Evolutionary conservation across 768 basidiomycete genomes (phyloP).

Genomic region (Lactarius sanguifluus): DNA sequence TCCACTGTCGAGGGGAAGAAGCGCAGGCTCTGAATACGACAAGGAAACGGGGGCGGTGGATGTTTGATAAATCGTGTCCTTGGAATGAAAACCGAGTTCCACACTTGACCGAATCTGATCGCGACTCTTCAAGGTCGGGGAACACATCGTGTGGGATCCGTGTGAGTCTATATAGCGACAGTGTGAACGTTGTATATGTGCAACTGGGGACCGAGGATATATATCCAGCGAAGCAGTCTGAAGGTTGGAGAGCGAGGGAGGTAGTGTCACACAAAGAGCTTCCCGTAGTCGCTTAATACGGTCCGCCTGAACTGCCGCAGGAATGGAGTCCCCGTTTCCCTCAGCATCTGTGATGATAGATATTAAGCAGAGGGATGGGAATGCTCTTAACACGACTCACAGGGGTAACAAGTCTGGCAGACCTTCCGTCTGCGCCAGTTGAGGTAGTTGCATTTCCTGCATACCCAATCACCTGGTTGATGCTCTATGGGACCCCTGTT

Average conservation of each 20-base stretch:
- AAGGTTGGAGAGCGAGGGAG: constrained; percentile 9
- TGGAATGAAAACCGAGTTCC: constrained; percentile 49
- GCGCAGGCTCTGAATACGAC: constrained; percentile 34
- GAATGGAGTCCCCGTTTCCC: constrained; percentile 86
- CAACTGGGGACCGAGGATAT: constrained; percentile 4
- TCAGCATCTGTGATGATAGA: constrained; percentile 60
- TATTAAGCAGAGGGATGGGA: constrained; percentile 12
- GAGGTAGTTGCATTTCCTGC: constrained; percentile 80
- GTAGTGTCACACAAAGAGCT: constrained; percentile 45
- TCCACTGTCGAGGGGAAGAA: constrained; percentile 31
- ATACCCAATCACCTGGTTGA: constrained; percentile 60
- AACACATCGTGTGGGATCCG: constrained; percentile 3
- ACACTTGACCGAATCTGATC: constrained; percentile 36
- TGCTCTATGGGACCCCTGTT: constrained; percentile 87
- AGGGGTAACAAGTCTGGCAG: constrained; percentile 86
- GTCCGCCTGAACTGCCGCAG: constrained; percentile 80
- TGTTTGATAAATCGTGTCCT: constrained; percentile 69
- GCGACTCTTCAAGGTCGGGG: constrained; percentile 1
- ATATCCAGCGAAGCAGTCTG: constrained; percentile 6
- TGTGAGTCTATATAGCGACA: constrained; percentile 8
- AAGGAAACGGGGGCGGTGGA: constrained; percentile 44
- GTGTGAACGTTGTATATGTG: constrained; percentile 7
- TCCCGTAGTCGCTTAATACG: constrained; percentile 77
- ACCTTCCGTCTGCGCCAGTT: constrained; percentile 89
- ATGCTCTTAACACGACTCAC: constrained; percentile 43